Evolutionary conservation across 768 basidiomycete species (phyloP), one percentile per base, ranked within the genome.

Genomic region (Pleurotus tuoliensis): DNA sequence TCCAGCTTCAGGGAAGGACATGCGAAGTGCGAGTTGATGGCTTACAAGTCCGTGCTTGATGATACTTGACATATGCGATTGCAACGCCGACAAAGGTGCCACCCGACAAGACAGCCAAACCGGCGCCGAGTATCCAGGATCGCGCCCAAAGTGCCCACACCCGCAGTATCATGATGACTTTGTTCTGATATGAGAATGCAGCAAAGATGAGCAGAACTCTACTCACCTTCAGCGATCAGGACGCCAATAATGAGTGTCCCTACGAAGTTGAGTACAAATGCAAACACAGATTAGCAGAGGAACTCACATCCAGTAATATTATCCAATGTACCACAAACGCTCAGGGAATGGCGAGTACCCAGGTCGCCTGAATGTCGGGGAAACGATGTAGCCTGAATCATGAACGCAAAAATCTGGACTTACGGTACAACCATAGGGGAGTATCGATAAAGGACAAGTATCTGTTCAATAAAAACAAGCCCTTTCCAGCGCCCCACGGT

Each of bases 121-220:
- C 22, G 12, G 27, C 18, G 6, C 24, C 54, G 22, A 55, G 8
- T 8, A 9, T 25, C 54, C 43, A 11, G 12, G 54, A 45, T 18
- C 22, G 41, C 27, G 30, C 41, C 54, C 54, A 55, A 20, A 55
- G 41, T 6, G 54, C 54, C 54, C 54, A 55, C 20, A 55, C 54
- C 6, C 41, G 45, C 7, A 55, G 24, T 13, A 46, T 20, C 54
- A 55, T 55, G n/a, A 55, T 55, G 43, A 47, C 54, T 55, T 25
- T 7, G 34, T 8, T 15, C 8, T 1, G 5, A 34, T 12, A 15
- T 37, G n/a, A 48, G 47, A 9, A 37, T 34, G 38, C 48, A 50
- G 30, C 22, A n/a, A n/a, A n/a, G 13, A 13, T 37, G 11, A 24
- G 48, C 16, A 50, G 48, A 3, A 3, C 6, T 30, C 18, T n/a